Base-by-base conservation (phyloP, 306 rosid genomes). In the Astragalus glycyphyllos region DNA sequence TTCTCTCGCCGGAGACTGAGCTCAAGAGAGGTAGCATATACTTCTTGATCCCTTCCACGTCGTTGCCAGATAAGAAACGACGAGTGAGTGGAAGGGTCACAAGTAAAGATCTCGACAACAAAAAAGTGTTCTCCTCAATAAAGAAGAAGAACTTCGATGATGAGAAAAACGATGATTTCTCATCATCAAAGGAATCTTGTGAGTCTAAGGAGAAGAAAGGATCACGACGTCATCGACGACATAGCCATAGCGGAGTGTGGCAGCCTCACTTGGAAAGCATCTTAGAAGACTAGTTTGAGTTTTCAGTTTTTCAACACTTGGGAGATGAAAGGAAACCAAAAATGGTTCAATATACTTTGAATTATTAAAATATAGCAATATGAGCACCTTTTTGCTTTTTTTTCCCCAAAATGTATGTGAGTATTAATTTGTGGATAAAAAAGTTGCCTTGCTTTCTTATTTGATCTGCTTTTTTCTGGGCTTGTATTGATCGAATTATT, bases 1-100 rank as follows among this genome's bases (percentile, higher is more conserved):
- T 93, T 41, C 89, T 93, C 72, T 87, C 88, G 3, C 89, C 96
- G 42, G 89, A 93, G 63, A 84, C 97, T 0, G 94, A 88, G 78
- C 97, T 93, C 78, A 89, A 88, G 83, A 81, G 97, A 55, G 98
- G 98, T 4, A 79, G 82, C 85, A 90, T 93, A 16, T 90, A 93
- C 78, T 93, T 93, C 83, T 79, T 94, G 88, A 86, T 94, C 55
- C 96, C 98, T 0, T 45, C 87, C 0, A 66, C 96, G 1, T 90
- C 99, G 0, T 32, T 91, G 3, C 87, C 89, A 23, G 84, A 77
- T 74, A 87, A 85, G 84, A 89, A 77, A 45, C 75, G 72, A 17
- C 20, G 42, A 8, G 69, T 51, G 0, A 63, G 0, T 3, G n/a
- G 37, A 5, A 45, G 13, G 6, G 10, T 4, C 0, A 3, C 0